Evolutionary conservation across 2,329 filamentous ascomycete species (phyloP).

Genomic region (Gnomoniopsis smithogilvyi): DNA sequence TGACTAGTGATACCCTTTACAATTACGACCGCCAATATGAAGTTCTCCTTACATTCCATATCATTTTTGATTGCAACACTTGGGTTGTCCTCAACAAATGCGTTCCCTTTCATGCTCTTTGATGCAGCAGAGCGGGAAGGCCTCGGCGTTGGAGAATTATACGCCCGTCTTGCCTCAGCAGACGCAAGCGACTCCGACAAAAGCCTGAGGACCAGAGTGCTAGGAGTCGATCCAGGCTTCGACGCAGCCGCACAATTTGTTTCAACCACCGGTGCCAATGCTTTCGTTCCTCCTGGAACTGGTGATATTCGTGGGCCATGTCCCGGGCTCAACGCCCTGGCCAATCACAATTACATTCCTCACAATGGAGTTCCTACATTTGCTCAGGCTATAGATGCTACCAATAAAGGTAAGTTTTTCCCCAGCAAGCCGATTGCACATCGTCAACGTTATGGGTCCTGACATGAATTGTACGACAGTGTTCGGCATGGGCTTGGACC

Average conservation of each 20-base stretch:
- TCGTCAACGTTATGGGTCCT: neutral
- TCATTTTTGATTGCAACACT: neutral
- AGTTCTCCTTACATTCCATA: neutral
- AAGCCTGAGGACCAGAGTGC: neutral
- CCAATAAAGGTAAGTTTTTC: slow-evolving; percentile 16
- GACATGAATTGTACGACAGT: slow-evolving; percentile 23
- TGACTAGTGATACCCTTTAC: no score
- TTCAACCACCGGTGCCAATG: neutral
- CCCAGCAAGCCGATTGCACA: neutral
- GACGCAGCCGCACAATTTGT: neutral
- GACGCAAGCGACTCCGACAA: neutral
- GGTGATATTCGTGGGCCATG: slow-evolving; percentile 36
- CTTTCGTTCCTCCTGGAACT: slow-evolving; percentile 21
- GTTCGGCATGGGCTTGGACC: slow-evolving; percentile 41
- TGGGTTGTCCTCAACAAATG: neutral
- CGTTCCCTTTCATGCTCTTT: neutral
- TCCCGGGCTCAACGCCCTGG: slow-evolving; percentile 38
- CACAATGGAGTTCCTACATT: slow-evolving; percentile 32
- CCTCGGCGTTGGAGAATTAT: neutral
- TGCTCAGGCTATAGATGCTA: slow-evolving; percentile 10
- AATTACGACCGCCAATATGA: neutral
- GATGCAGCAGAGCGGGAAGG: neutral
- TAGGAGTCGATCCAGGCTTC: neutral
- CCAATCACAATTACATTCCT: slow-evolving; percentile 40
- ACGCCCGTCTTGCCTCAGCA: neutral